Conservation (phyloP, 257 asterid species). For the Eustoma russellianum region DNA sequence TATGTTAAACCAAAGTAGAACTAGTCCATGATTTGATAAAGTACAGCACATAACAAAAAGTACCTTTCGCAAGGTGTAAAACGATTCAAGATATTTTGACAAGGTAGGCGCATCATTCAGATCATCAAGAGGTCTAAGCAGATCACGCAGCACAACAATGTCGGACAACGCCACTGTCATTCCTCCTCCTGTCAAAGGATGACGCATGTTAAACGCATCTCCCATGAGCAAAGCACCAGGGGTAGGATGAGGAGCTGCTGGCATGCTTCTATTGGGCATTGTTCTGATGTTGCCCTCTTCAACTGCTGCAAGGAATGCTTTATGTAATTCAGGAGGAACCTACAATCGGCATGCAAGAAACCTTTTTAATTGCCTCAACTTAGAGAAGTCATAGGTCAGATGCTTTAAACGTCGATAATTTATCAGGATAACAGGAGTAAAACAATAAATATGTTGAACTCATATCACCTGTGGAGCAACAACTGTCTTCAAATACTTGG, state of each 20-base stretch:
- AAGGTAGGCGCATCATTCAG: constrained; percentile 36
- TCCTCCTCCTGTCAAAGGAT: constrained; percentile 67
- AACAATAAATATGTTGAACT: background rate
- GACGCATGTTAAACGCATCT: constrained; percentile 70
- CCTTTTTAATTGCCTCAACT: background rate
- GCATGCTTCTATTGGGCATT: constrained; percentile 66
- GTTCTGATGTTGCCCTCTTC: constrained; percentile 51
- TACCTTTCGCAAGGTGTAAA: constrained; percentile 59
- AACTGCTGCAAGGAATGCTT: constrained; percentile 43
- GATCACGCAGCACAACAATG: constrained; percentile 48
- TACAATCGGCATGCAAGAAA: constrained; percentile 8
- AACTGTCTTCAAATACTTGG: constrained; percentile 32
- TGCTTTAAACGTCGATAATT: background rate
- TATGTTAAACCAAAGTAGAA: too few species aligned
- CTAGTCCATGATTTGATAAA: background rate
- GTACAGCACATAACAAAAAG: background rate
- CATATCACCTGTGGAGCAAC: constrained; percentile 47
- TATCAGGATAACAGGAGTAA: background rate
- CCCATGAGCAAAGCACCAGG: constrained; percentile 65
- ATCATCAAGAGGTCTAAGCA: constrained; percentile 40
- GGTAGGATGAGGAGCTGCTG: constrained; percentile 53
- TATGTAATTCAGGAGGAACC: constrained; percentile 41
- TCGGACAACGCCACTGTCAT: constrained; percentile 64
- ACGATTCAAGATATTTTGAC: constrained; percentile 45
- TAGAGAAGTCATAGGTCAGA: background rate